These are phyloP conservation scores for Candida ipomoeae DNA, from an alignment of 805 yeast genomes.

Conservation along the genomic window DNA sequence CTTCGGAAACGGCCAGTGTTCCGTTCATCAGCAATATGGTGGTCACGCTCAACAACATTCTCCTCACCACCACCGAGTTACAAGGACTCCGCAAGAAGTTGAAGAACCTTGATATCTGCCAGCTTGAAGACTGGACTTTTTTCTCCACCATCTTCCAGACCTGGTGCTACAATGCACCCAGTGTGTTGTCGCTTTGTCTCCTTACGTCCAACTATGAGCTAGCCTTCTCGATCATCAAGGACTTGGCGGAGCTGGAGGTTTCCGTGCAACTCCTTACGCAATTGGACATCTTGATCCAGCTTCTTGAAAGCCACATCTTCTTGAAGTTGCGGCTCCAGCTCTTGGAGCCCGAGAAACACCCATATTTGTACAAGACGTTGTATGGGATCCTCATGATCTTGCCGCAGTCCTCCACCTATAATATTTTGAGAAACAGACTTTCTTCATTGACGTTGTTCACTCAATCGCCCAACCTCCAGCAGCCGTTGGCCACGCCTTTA, in stretches of 20 bases:
- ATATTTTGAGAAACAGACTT: slow-evolving; percentile 72
- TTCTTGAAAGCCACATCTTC: slow-evolving; percentile 89
- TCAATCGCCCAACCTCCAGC: slow-evolving; percentile 8
- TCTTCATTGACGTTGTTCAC: slow-evolving; percentile 44
- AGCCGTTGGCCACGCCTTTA: slow-evolving; percentile 25
- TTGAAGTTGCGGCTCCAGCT: slow-evolving; percentile 81
- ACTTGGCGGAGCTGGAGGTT: slow-evolving; percentile 78
- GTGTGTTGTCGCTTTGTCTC: slow-evolving; percentile 79
- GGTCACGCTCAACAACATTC: slow-evolving; percentile 80
- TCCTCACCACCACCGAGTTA: slow-evolving; percentile 83
- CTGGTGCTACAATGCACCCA: slow-evolving; percentile 91
- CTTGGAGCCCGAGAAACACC: slow-evolving; percentile 80
- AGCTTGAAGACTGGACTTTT: slow-evolving; percentile 58
- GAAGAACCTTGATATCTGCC: slow-evolving; percentile 46
- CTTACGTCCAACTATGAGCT: slow-evolving; percentile 85
- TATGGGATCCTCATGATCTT: slow-evolving; percentile 90
- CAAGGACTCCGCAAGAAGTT: slow-evolving; percentile 64
- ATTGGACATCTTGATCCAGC: slow-evolving; percentile 82
- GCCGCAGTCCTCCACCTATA: slow-evolving; percentile 91
- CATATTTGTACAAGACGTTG: slow-evolving; percentile 77
- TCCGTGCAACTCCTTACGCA: slow-evolving; percentile 78
- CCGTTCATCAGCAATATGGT: slow-evolving; percentile 76
- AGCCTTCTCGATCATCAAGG: slow-evolving; percentile 76
- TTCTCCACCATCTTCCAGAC: slow-evolving; percentile 77
- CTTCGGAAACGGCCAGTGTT: slow-evolving; percentile 48